phyloP scores from a whole-genome alignment of 805 yeast species.

The Candida cerambycidarum region DNA sequence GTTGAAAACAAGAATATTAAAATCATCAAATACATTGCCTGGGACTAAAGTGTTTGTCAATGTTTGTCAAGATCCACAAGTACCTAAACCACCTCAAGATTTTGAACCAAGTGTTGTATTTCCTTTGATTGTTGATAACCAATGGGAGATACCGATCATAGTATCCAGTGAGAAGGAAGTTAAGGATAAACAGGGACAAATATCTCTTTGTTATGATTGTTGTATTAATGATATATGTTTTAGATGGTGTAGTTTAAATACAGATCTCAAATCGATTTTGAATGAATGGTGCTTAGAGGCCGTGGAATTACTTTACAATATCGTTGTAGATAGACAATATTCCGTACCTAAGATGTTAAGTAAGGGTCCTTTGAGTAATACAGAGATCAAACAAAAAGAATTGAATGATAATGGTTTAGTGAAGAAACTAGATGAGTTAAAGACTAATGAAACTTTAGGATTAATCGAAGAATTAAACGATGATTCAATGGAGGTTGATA shows the following conservation, averaged over 20 bases:
- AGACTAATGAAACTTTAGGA: conserved; percentile 43
- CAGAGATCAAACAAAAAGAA: conserved; percentile 47
- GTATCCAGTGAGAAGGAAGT: conserved; percentile 58
- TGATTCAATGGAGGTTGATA: conserved; percentile 20
- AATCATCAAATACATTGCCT: conserved; percentile 23
- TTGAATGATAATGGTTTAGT: conserved; percentile 37
- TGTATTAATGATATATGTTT: conserved; percentile 65
- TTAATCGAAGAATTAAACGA: conserved; percentile 43
- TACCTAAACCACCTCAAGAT: conserved; percentile 58
- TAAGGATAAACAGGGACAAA: conserved; percentile 67
- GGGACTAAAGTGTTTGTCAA: conserved; percentile 73
- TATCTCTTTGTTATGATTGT: conserved; percentile 74
- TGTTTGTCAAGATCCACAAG: conserved; percentile 62
- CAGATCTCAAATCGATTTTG: conserved; percentile 61
- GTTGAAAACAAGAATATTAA: conserved; percentile 56
- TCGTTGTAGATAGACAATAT: conserved; percentile 61
- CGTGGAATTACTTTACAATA: conserved; percentile 53
- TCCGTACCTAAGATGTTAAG: conserved; percentile 67
- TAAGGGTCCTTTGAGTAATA: conserved; percentile 60
- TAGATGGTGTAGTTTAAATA: conserved; percentile 58
- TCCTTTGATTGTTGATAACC: conserved; percentile 61
- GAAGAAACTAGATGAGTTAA: conserved; percentile 31
- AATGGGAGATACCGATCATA: conserved; percentile 86
- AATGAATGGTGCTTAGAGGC: conserved; percentile 86
- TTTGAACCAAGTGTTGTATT: conserved; percentile 61